Percentiles rank a stretch among this genome's conserved stretches.
Evolutionary conservation across 352 stramenopile genomes (phyloP).

Genomic region (Plasmopara muralis): DNA sequence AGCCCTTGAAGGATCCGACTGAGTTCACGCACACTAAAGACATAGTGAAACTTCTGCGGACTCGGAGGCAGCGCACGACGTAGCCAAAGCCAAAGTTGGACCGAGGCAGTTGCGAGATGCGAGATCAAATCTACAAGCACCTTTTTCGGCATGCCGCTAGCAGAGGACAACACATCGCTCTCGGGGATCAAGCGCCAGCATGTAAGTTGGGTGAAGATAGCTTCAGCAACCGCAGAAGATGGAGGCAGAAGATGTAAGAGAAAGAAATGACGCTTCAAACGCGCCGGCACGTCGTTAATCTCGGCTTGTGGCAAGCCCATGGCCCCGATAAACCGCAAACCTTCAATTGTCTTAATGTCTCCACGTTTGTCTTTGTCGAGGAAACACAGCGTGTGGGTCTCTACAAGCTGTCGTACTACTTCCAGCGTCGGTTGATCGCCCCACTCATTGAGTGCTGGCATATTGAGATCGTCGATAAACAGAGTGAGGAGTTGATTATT

Average conservation of each 20-base stretch:
- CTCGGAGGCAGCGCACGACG: constrained; percentile 61
- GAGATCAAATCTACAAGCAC: constrained; percentile 36
- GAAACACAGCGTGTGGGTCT: constrained; percentile 65
- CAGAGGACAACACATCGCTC: constrained; percentile 4
- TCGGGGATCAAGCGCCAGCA: constrained; percentile 38
- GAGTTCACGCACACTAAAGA: constrained; percentile 73
- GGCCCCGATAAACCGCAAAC: constrained; percentile 54
- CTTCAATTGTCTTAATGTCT: constrained; percentile 71
- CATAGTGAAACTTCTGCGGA: constrained; percentile 78
- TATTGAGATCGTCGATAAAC: constrained; percentile 73
- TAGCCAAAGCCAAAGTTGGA: constrained; percentile 68
- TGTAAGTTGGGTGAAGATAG: constrained; percentile 85
- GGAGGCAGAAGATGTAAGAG: constrained; percentile 79
- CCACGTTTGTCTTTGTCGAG: constrained; percentile 80
- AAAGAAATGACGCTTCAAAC: constrained; percentile 88
- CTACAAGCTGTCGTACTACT: constrained; percentile 62
- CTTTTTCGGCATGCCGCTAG: constrained; percentile 23
- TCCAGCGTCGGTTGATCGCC: constrained; percentile 74
- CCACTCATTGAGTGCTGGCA: constrained; percentile 65
- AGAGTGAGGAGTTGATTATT: constrained; percentile 70
- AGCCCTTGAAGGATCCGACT: constrained; percentile 77
- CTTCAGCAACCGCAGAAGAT: constrained; percentile 64
- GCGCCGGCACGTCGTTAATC: constrained; percentile 84
- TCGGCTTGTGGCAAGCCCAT: constrained; percentile 54
- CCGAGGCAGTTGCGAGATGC: constrained; percentile 40